These are phyloP conservation scores for Coemansia sp. DNA, from an alignment of 192 early-diverging fungal genomes.

Conservation along the genomic window DNA sequence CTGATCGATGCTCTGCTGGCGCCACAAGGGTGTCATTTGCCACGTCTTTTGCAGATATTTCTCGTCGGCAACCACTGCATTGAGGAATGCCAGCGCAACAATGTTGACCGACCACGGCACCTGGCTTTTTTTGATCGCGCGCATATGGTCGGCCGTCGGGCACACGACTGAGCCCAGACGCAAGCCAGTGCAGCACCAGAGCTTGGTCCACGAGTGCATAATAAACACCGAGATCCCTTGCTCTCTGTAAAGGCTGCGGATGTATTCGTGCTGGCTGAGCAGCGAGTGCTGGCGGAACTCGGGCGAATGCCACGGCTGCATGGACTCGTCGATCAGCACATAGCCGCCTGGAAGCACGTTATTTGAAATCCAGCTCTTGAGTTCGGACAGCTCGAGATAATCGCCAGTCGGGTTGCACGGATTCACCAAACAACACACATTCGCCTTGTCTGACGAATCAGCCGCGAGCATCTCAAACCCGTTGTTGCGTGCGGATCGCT, in stretches of 20 bases:
- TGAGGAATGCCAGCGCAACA: slow-evolving; percentile 81
- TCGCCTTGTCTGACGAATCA: slow-evolving; percentile 58
- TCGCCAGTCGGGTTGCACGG: slow-evolving; percentile 93
- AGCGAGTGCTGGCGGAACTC: slow-evolving; percentile 82
- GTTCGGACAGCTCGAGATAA: slow-evolving; percentile 69
- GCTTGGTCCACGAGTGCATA: slow-evolving; percentile 93
- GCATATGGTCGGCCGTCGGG: slow-evolving; percentile 73
- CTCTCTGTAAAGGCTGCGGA: slow-evolving; percentile 59
- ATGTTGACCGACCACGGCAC: slow-evolving; percentile 93
- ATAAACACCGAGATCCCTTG: slow-evolving; percentile 77
- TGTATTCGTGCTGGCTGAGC: slow-evolving; percentile 68
- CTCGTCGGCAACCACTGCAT: slow-evolving; percentile 69
- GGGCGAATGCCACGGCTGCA: slow-evolving; percentile 90
- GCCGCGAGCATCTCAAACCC: slow-evolving; percentile 64
- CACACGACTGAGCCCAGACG: slow-evolving; percentile 86
- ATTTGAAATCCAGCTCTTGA: slow-evolving; percentile 74
- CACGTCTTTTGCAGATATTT: slow-evolving; percentile 77
- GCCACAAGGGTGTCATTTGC: slow-evolving; percentile 70
- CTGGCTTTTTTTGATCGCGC: slow-evolving; percentile 73
- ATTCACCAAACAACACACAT: slow-evolving; percentile 82
- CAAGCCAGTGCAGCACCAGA: slow-evolving; percentile 91
- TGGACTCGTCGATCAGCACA: slow-evolving; percentile 87
- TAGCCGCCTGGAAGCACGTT: slow-evolving; percentile 77
- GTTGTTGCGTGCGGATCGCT: slow-evolving; percentile 79
- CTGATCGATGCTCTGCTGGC: slow-evolving; percentile 50